Conservation (phyloP, 257 asterid genomes). For the Capsicum baccatum region DNA sequence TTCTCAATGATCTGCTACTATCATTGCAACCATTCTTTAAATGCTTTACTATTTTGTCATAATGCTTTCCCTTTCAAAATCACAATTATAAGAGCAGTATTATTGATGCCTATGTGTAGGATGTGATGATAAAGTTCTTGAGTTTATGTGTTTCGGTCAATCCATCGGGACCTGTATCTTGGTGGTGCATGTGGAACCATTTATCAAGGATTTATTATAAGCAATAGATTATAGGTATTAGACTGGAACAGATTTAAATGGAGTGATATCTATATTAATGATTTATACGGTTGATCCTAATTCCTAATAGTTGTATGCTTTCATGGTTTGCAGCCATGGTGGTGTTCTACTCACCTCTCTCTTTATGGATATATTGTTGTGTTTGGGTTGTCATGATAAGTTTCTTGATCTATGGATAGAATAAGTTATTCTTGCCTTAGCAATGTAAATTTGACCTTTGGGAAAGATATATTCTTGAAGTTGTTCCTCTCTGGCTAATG, state of each 20-base stretch:
- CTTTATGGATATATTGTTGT: constrained; percentile 50
- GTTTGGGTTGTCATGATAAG: background rate
- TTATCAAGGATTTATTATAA: background rate
- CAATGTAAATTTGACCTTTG: background rate
- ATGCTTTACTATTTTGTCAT: background rate
- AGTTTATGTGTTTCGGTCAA: background rate
- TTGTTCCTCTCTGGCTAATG: background rate
- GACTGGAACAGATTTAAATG: background rate
- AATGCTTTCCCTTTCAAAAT: background rate
- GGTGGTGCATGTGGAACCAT: background rate
- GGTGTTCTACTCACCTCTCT: background rate
- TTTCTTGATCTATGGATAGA: background rate
- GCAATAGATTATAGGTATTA: background rate
- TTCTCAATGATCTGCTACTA: background rate
- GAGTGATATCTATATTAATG: background rate
- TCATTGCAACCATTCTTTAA: background rate
- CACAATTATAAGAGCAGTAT: background rate
- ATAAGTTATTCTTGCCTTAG: background rate
- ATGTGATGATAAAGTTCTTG: background rate
- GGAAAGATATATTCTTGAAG: background rate
- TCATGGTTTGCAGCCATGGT: constrained; percentile 24
- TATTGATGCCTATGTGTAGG: background rate
- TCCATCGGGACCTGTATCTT: background rate
- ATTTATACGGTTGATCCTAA: background rate
- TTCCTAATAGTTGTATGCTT: background rate